phyloP scores from a whole-genome alignment of 2,329 filamentous ascomycete genomes.

The Xylaria sp. region DNA sequence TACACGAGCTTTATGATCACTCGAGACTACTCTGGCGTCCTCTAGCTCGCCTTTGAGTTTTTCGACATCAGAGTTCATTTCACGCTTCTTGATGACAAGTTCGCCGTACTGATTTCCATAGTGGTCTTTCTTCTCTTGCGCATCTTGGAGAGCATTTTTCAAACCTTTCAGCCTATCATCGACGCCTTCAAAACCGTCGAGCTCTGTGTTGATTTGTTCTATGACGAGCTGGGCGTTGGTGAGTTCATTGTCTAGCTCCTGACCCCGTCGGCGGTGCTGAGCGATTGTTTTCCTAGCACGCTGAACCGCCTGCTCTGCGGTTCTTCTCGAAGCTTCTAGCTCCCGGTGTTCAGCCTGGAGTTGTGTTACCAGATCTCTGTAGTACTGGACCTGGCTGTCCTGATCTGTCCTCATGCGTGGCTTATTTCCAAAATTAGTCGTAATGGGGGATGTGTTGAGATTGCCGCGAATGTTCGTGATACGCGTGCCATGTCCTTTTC shows the following conservation, averaged over 20 bases:
- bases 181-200: slow-evolving; percentile 74
- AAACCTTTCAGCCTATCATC: slow-evolving; percentile 73
- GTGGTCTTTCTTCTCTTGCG: slow-evolving; percentile 57
- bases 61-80: slow-evolving; percentile 59
- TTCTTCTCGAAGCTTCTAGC: slow-evolving; percentile 61
- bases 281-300: slow-evolving; percentile 58
- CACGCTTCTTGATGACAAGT: slow-evolving; percentile 60
- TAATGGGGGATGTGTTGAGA: slow-evolving; percentile 50
- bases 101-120: slow-evolving; percentile 67
- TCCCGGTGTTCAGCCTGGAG: slow-evolving; percentile 66
- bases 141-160: slow-evolving; percentile 66
- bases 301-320: slow-evolving; percentile 60
- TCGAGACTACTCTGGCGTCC: slow-evolving; percentile 49
- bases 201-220: slow-evolving; percentile 63
- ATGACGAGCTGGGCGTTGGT: slow-evolving; percentile 72
- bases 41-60: slow-evolving; percentile 53
- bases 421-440: slow-evolving; percentile 60
- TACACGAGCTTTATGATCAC: slow-evolving; percentile 59
- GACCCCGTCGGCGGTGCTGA: slow-evolving; percentile 61
- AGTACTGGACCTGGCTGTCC: slow-evolving; percentile 70
- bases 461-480: slow-evolving; percentile 60
- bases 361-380: slow-evolving; percentile 62
- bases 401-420: slow-evolving; percentile 85
- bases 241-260: slow-evolving; percentile 65
- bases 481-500: slow-evolving; percentile 68